Evolutionary conservation across 2,329 filamentous ascomycete genomes (phyloP), one percentile per base, ranked within the genome.

Genomic region (Nectriaceae sp.): DNA sequence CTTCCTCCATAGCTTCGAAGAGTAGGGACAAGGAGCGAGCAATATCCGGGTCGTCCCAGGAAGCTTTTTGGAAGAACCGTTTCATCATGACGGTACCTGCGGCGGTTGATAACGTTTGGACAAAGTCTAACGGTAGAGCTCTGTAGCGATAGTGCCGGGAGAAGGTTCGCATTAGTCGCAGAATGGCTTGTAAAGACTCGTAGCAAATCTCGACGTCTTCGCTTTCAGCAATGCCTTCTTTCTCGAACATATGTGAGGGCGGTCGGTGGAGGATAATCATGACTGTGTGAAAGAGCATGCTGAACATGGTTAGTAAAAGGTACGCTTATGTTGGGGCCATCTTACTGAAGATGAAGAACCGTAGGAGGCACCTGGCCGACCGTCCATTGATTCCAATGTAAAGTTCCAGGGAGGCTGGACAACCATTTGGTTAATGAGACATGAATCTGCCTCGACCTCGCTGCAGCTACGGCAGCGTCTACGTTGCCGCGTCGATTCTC

Each of bases 191-290:
- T 1, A 78, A 60, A 1, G 75, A 78, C 47, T 75, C 70, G 53
- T 77, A 77, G 61, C 76, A 79, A 11, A 76, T 75, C 45, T 77
- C 70, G 6, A 79, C 70, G 31, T 76, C 75, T 48, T 77, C 73
- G 22, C 69, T 71, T 4, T 66, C 65, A 3, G 67, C 62, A 11
- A 74, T 67, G 2, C 64, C 69, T 2, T 66, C 65, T 29, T 71
- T 70, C 47, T 68, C 64, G 35, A 76, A 70, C 31, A 73, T 63
- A 41, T 75, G 70, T 3, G 67, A 70, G 2, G 75, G 75, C 2
- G 76, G 76, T 1, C 76, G 70, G 50, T 78, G 75, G 3, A 79
- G 69, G 41, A 79, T 76, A 18, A 77, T 77, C 74, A 78, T 76
- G 40, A 71, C 69, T 1, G 75, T 77, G 47, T 78, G 75, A 52